Base-by-base conservation (phyloP, 2,329 filamentous ascomycete genomes). In the Curvularia sp. region DNA sequence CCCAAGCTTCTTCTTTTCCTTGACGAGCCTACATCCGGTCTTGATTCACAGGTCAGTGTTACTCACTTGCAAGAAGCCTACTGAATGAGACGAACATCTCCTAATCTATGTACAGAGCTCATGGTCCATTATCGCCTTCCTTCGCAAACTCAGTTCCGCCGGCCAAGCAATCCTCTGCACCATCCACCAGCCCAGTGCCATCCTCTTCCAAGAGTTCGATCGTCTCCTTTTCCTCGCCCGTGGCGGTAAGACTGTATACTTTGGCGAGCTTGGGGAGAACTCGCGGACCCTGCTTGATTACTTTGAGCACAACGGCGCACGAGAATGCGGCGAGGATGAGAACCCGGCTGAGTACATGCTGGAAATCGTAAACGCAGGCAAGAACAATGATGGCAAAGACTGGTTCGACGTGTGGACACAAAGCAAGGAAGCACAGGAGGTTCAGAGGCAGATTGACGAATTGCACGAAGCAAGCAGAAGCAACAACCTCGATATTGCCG, bases 271-370 rank as follows among this genome's bases (percentile, higher is more conserved):
- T 10, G 80, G 80, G 47, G 57, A 79, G 23, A 77, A 80, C 59
- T 80, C 79, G 0, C 65, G 67, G 15, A 77, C 67, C 0, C 71
- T 82, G 0, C 66, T 80, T 2, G 65, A 78, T 41, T 82, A 82
- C 73, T 93, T 93, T 57, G 85, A 88, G 69, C 68, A 75, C 10
- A 84, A 89, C 54, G 89, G 89, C 4, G 87, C 85, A 1, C 80
- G 84, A 3, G 76, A 79, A 45, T 90, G 89, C 57, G 81, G 80
- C 8, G 74, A 82, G 1, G 82, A 86, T 0, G 88, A 89, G 59
- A 92, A 92, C 65, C 89, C 90, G 0, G 90, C 90, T 1, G 90
- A 93, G 75, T 92, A 86, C 79, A 91, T 92, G 86, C 82, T 92
- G n/a, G 80, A 82, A 57, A 74, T 80, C 46, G 76, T 77, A 23